Evolutionary conservation across 192 early-diverging fungal genomes (phyloP).

Genomic region (Rhizophagus clarus): DNA sequence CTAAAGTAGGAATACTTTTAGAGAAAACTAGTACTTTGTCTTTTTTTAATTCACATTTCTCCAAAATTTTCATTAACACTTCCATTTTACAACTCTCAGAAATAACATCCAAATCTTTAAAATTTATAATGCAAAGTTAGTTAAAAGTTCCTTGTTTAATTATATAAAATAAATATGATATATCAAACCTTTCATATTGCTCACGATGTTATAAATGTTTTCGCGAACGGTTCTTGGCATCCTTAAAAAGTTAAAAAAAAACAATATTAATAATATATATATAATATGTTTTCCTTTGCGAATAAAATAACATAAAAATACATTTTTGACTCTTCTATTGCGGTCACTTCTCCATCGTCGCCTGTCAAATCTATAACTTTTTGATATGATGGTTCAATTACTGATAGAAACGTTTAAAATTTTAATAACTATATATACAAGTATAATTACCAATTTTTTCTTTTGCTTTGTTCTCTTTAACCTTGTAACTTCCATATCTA

Average conservation of each 20-base stretch:
- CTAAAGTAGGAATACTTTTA: conserved; percentile 67
- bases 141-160: background rate
- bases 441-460: background rate
- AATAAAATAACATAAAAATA: background rate
- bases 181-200: background rate
- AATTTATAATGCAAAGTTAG: conserved; percentile 26
- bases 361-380: background rate
- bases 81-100: conserved; percentile 45
- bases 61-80: conserved; percentile 61
- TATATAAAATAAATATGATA: background rate
- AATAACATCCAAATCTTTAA: conserved; percentile 24
- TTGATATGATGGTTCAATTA: background rate
- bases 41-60: conserved; percentile 40
- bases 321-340: conserved; percentile 29
- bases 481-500: too few relatives aligned
- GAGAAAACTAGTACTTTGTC: conserved; percentile 80
- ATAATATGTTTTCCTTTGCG: background rate
- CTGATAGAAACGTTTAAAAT: background rate
- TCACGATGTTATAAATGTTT: background rate
- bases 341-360: conserved; percentile 29
- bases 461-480: background rate
- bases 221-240: background rate
- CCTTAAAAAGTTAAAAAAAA: background rate
- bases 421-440: background rate
- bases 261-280: background rate